Evolutionary conservation across 495 filamentous ascomycete genomes (phyloP).

Genomic region (Aspergillus sclerotiicarbonarius): DNA sequence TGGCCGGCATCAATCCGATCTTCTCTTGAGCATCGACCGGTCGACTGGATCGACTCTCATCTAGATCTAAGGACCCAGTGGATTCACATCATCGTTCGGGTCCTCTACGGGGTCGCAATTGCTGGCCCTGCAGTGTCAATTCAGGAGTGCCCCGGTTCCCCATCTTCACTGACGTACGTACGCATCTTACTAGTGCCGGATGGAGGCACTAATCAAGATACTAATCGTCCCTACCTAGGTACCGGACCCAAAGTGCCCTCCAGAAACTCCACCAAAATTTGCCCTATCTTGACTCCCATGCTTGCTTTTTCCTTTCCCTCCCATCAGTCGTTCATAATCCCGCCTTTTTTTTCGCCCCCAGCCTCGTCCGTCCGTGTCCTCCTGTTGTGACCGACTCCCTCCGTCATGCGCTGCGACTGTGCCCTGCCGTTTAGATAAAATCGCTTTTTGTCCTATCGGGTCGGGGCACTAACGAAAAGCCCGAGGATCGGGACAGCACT

Average conservation of each 20-base stretch:
- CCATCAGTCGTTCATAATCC: constrained; percentile 1
- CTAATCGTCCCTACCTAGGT: constrained; percentile 10
- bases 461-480: constrained; percentile 13
- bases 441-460: constrained; percentile 12
- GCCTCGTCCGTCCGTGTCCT: constrained; percentile 1
- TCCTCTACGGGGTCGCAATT: not conserved
- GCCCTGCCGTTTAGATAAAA: constrained; percentile 18
- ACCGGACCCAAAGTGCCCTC: constrained; percentile 8
- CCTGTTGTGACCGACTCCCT: constrained; percentile 12
- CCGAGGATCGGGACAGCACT: constrained; percentile 13
- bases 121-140: not conserved
- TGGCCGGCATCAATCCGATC: not conserved
- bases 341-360: not conserved
- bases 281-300: constrained; percentile 17
- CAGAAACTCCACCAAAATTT: constrained; percentile 20
- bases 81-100: not conserved
- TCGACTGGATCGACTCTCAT: not conserved
- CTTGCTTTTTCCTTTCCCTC: constrained; percentile 3
- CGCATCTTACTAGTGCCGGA: not conserved
- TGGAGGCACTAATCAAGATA: not conserved
- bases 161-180: constrained; percentile 3
- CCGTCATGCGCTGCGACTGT: constrained; percentile 26
- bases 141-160: not conserved
- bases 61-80: not conserved
- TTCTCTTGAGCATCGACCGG: not conserved